Evolutionary conservation across 179 eudicot genomes (phyloP), one percentile per base, ranked within the genome.

Genomic region (Silene vulgaris): DNA sequence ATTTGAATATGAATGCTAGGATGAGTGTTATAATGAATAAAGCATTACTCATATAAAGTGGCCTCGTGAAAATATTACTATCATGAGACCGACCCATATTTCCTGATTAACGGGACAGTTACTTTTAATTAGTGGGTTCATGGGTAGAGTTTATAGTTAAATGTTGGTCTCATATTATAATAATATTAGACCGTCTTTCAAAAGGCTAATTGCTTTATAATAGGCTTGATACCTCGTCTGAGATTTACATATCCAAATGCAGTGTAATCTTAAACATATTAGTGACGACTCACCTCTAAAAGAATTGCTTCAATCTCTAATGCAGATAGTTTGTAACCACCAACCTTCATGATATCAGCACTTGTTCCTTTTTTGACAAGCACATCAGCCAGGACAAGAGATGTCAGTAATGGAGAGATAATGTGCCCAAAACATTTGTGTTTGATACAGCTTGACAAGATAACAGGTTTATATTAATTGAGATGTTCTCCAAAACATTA

Each of bases 321-420:
- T 72, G 99, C 98, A 11, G 99, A 96, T 76, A 96, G 81, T 80
- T 96, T 96, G 86, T 93, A 96, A 74, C 99, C 99, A 67, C 99
- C 99, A 70, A 96, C 97, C 85, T 96, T 96, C 97, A 96, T 90
- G 72, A 96, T 96, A 81, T 96, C 99, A 84, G 97, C 99, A 87
- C 91, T 95, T 43, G 88, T 95, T 73, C 99, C 99, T 71, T 40
- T 43, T 71, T 74, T 54, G n/a, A 82, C 29, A n/a, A 67, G 54
- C 3, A 65, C 19, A 28, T 28, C 45, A 28, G 26, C 7, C 21
- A 71, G 2, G 74, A 26, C 37, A 23, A 13, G 62, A 63, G 37
- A 37, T 71, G 45, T 48, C 56, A 11, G 11, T 20, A 14, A 52
- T 14, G 61, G 61, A 45, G 28, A 26, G 64, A 56, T 16, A 52